A percentile compares a stretch with the other conserved stretches of the same genome.
Conservation (phyloP, 2,329 filamentous ascomycete genomes). For the Trichophyton verrucosum region DNA sequence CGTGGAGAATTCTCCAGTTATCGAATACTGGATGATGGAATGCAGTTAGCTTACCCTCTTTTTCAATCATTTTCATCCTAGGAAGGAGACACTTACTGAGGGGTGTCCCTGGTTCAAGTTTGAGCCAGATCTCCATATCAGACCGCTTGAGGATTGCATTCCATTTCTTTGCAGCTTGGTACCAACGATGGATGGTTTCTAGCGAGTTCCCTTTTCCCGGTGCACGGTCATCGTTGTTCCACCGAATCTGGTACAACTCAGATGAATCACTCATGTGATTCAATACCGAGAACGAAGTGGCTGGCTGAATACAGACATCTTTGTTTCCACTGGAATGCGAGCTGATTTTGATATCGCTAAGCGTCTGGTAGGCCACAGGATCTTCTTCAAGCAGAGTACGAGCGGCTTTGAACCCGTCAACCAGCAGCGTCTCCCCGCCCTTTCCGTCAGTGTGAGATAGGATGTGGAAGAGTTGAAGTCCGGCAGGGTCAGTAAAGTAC, state of each 20-base stretch:
- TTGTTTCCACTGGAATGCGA: slow-evolving; percentile 82
- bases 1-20: slow-evolving; percentile 91
- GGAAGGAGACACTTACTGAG: slow-evolving; percentile 46
- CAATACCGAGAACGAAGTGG: slow-evolving; percentile 58
- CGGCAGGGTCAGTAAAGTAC: slow-evolving; percentile 86
- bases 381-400: slow-evolving; percentile 44
- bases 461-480: slow-evolving; percentile 85
- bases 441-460: slow-evolving; percentile 55
- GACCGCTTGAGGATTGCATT: slow-evolving; percentile 53
- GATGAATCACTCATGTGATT: slow-evolving; percentile 36
- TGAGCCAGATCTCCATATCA: slow-evolving; percentile 63
- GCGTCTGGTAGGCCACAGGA: slow-evolving; percentile 43
- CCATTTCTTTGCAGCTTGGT: slow-evolving; percentile 64
- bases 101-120: slow-evolving; percentile 65
- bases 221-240: slow-evolving; percentile 87
- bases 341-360: slow-evolving; percentile 49
- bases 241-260: slow-evolving; percentile 56
- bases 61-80: not conserved
- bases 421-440: slow-evolving; percentile 68
- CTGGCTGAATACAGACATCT: slow-evolving; percentile 66
- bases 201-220: slow-evolving; percentile 46
- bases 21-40: slow-evolving; percentile 58
- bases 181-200: slow-evolving; percentile 53
- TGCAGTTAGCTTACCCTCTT: slow-evolving; percentile 4
- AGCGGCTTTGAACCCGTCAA: slow-evolving; percentile 75